Base-by-base conservation (phyloP, 2,329 filamentous ascomycete genomes). In the Trichoderma lentiforme region DNA sequence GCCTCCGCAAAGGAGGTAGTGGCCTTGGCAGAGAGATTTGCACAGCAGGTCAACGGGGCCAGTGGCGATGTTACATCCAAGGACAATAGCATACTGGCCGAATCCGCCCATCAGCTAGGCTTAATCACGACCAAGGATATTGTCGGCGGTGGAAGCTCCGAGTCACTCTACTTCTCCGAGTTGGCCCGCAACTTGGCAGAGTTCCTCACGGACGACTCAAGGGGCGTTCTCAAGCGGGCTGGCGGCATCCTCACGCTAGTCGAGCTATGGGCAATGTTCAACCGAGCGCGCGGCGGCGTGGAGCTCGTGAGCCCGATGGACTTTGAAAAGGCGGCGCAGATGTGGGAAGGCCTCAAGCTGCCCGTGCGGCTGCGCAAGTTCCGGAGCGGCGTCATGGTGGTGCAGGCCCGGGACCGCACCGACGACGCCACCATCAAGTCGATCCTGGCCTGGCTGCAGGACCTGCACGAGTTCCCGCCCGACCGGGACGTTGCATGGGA, bases 1-100 rank as follows among this genome's bases (percentile, higher is more conserved):
- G 94, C 95, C 3, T 98, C 95, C 4, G 96, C 96, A 6, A 98
- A 98, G 79, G 94, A 99, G 79, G 94, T 99, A 63, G 92, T 98
- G 65, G 94, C 94, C 6, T 90, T 99, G 56, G 96, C 96, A 1
- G 95, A 98, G 81, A 90, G 90, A 18, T 95, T 98, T 76, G 91
- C 94, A 2, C 86, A 89, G 14, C 92, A 95, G 78, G 84, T 84
- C 24, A 88, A 88, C 73, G 84, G 86, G 11, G 88, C 86, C 32
- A 87, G 86, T 21, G 88, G 87, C 26, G 87, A 86, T n/a, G 87
- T 84, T 15, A 89, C 86, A 6, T 86, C 89, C 0, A 93, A 96
- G 80, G 90, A 93, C 12, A 92, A 88, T 75, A 90, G 89, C 9
- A 84, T 97, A 3, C 86, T 97, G 9, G 93, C 92, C 1, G 92